These are phyloP conservation scores for Acacia crassicarpa DNA, from an alignment of 306 rosid genomes.

Conservation along the genomic window DNA sequence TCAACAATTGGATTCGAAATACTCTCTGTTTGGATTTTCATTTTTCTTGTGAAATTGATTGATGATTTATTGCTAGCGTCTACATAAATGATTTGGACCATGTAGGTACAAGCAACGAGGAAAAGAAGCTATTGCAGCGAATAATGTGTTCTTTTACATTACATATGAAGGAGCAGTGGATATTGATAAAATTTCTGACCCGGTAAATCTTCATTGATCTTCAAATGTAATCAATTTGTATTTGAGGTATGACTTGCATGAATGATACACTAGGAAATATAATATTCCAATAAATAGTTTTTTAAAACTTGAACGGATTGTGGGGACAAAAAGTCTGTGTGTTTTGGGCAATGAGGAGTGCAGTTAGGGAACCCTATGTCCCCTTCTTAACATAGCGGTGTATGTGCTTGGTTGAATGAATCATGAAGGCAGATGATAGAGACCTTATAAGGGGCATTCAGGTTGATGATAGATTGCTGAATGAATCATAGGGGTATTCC, in stretches of 20 bases:
- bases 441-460: not conserved
- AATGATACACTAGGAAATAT: not conserved
- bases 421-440: not conserved
- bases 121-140: constrained; percentile 83
- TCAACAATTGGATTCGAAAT: constrained; percentile 19
- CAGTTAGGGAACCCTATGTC: not conserved
- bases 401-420: not conserved
- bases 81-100: constrained; percentile 35
- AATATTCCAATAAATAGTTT: not conserved
- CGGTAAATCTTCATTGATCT: constrained; percentile 61
- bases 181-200: constrained; percentile 91
- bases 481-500: not conserved
- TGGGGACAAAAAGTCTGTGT: not conserved
- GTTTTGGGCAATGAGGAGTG: not conserved
- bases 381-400: not conserved
- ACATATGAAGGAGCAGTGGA: constrained; percentile 95
- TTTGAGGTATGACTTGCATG: not conserved
- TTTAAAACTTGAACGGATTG: not conserved
- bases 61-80: constrained; percentile 20
- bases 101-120: constrained; percentile 95
- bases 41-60: constrained; percentile 25
- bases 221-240: constrained; percentile 25
- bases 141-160: constrained; percentile 90
- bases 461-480: not conserved
- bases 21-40: constrained; percentile 29